phyloP scores from a whole-genome alignment of 2,329 filamentous ascomycete genomes.

The Bretziella fagacearum region DNA sequence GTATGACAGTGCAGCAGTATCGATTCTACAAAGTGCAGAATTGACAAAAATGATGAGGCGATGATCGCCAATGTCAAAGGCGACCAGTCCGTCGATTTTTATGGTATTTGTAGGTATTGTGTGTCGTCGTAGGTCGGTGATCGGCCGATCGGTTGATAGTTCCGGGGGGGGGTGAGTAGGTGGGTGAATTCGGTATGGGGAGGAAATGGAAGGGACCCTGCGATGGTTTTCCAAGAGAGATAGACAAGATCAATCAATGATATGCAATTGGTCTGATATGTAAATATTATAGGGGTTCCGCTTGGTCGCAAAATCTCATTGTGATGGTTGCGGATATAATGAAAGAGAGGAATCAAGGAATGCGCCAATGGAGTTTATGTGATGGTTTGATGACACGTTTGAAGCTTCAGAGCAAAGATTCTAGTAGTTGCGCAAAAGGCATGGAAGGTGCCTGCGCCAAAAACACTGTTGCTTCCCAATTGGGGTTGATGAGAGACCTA shows the following conservation, averaged over 20 bases:
- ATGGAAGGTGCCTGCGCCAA: not conserved
- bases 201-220: not conserved
- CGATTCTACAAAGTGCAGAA: too few relatives aligned
- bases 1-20: too few relatives aligned
- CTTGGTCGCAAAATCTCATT: too few relatives aligned
- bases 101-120: not conserved
- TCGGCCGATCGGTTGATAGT: not conserved
- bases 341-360: not conserved
- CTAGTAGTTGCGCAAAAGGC: not conserved
- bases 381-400: conserved; percentile 17
- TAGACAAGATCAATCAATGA: not conserved
- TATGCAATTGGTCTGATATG: not conserved
- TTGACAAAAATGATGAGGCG: too few relatives aligned
- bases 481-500: conserved; percentile 7
- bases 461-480: conserved; percentile 6
- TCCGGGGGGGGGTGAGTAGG: not conserved
- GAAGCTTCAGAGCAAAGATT: conserved; percentile 9
- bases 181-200: not conserved
- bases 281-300: too few relatives aligned
- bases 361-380: not conserved
- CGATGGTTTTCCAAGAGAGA: not conserved
- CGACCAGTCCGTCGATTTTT: too few relatives aligned
- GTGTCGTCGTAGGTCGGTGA: not conserved
- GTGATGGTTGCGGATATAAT: too few relatives aligned
- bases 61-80: too few relatives aligned